Conservation (phyloP, 257 asterid genomes). For the Eustoma russellianum region DNA sequence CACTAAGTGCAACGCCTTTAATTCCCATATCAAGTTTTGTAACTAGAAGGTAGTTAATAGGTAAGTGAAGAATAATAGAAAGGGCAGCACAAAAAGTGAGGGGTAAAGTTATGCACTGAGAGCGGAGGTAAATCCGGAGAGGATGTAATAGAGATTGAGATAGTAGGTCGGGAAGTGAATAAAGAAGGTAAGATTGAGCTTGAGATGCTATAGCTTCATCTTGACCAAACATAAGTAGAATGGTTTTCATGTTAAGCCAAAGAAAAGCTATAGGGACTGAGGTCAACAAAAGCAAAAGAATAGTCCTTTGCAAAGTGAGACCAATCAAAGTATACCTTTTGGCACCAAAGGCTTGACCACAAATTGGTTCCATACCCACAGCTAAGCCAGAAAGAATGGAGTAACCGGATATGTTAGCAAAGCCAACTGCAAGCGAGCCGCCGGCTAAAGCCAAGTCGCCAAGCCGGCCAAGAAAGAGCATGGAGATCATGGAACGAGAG, state of each 20-base stretch:
- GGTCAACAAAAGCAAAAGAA: constrained; percentile 42
- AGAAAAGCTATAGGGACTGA: constrained; percentile 53
- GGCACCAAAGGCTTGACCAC: constrained; percentile 82
- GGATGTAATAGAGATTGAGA: constrained; percentile 65
- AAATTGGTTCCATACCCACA: constrained; percentile 84
- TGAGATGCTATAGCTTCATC: constrained; percentile 45
- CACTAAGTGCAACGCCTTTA: constrained; percentile 50
- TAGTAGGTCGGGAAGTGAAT: constrained; percentile 55
- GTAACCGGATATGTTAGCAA: constrained; percentile 73
- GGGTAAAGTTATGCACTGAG: constrained; percentile 73
- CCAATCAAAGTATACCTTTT: constrained; percentile 49
- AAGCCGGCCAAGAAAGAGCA: constrained; percentile 70
- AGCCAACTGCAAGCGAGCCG: constrained; percentile 62
- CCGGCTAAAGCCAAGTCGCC: constrained; percentile 71
- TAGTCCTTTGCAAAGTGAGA: constrained; percentile 48
- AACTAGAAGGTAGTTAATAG: constrained; percentile 56
- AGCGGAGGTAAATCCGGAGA: constrained; percentile 49
- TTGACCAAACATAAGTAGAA: constrained; percentile 52
- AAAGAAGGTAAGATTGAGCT: constrained; percentile 56
- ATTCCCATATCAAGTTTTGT: constrained; percentile 39
- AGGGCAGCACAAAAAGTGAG: constrained; percentile 53
- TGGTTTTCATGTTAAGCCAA: constrained; percentile 54
- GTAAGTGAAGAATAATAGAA: constrained; percentile 48
- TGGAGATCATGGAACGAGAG: constrained; percentile 77
- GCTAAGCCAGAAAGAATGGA: constrained; percentile 77